phyloP scores from a whole-genome alignment of 2,329 filamentous ascomycete species.

The Aspergillus candidus region DNA sequence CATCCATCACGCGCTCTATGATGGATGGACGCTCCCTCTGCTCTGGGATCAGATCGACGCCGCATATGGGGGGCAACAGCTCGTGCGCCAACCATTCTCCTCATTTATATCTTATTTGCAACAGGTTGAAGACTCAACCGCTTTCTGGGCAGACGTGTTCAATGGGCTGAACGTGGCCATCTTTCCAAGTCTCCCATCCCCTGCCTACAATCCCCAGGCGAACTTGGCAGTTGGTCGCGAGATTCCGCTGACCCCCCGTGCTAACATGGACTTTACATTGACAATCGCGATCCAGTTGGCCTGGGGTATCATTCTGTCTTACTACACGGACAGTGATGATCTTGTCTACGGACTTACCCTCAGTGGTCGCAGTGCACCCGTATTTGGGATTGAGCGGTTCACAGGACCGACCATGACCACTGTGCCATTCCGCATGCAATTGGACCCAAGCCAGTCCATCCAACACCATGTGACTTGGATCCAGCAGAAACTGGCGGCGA shows the following conservation, averaged over 20 bases:
- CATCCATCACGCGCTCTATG: constrained; percentile 40
- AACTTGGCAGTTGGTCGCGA: background rate
- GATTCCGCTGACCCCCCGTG: background rate
- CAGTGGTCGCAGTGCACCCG: constrained; percentile 33
- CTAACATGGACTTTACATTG: background rate
- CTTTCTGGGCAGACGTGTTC: background rate
- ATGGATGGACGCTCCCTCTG: constrained; percentile 24
- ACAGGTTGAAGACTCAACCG: background rate
- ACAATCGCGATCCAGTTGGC: constrained; percentile 32
- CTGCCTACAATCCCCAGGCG: background rate
- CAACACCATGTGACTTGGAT: background rate
- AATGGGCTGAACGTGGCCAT: background rate
- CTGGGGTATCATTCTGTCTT: constrained; percentile 31
- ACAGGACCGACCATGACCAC: constrained; percentile 37
- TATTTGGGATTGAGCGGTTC: constrained; percentile 33
- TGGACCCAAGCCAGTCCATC: constrained; percentile 41
- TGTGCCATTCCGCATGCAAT: constrained; percentile 30
- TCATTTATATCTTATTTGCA: constrained; percentile 17
- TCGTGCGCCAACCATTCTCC: constrained; percentile 1
- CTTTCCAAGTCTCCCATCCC: background rate
- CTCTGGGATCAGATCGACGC: constrained; percentile 9
- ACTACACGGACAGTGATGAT: constrained; percentile 31
- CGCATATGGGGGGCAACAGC: constrained; percentile 2
- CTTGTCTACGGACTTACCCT: constrained; percentile 36
- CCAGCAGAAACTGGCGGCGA: constrained; percentile 40